Conservation (phyloP, 2,329 filamentous ascomycete genomes). For the Verticillium alfalfae region DNA sequence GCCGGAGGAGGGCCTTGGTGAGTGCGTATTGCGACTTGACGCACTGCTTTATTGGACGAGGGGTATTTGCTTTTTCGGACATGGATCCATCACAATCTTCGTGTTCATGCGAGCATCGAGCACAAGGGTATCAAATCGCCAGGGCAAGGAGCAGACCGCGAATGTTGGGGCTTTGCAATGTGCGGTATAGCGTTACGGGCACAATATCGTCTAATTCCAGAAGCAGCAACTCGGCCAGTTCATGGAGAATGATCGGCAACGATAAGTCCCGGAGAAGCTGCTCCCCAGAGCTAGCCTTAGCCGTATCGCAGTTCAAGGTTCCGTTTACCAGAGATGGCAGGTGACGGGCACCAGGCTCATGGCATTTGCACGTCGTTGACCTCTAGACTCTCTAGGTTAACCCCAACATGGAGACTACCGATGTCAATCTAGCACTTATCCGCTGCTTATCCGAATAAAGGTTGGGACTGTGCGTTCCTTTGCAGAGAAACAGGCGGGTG, state of each 20-base stretch:
- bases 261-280: not conserved
- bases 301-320: not conserved
- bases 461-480: not conserved
- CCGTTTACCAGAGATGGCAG: not conserved
- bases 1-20: not conserved
- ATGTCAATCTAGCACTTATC: not conserved
- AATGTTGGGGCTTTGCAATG: not conserved
- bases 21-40: not conserved
- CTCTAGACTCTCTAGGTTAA: not conserved
- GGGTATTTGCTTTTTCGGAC: not conserved
- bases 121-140: not conserved
- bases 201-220: not conserved
- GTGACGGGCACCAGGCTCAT: not conserved
- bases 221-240: not conserved
- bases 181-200: not conserved
- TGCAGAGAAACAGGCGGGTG: not conserved
- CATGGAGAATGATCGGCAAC: not conserved
- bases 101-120: not conserved
- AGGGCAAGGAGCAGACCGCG: too few species aligned
- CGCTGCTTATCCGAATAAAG: not conserved
- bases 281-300: not conserved
- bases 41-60: not conserved
- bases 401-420: not conserved
- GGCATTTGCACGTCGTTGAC: not conserved
- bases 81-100: not conserved